Evolutionary conservation across 2,329 filamentous ascomycete species (phyloP).

Genomic region (Colletotrichum brevisporum): DNA sequence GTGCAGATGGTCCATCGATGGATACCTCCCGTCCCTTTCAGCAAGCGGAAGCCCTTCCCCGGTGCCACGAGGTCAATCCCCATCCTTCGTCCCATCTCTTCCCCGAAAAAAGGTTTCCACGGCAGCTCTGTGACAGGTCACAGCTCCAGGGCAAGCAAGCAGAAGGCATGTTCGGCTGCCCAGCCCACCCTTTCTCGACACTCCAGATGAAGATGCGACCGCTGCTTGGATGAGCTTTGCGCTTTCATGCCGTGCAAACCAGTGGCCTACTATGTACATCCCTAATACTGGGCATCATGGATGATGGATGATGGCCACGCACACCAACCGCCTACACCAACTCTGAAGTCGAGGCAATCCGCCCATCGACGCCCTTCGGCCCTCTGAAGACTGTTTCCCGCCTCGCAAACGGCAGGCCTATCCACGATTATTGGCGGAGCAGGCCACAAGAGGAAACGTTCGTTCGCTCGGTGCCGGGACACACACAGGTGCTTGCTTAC

Average conservation of each 20-base stretch:
- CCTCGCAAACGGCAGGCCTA: constrained; percentile 5
- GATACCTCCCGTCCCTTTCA: background rate
- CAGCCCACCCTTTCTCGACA: background rate
- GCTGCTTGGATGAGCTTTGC: background rate
- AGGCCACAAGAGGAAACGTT: constrained; percentile 24
- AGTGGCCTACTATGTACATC: background rate
- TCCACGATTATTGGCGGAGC: constrained; percentile 17
- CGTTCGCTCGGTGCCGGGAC: constrained; percentile 19
- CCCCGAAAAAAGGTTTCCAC: constrained; percentile 20
- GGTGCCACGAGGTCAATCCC: constrained; percentile 37
- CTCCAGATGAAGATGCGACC: constrained; percentile 7
- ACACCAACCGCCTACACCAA: background rate
- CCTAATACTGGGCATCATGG: constrained; percentile 1
- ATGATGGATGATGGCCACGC: constrained; percentile 11
- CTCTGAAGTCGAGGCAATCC: constrained; percentile 1
- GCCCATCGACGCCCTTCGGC: background rate
- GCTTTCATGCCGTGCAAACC: background rate
- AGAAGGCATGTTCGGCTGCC: constrained; percentile 8
- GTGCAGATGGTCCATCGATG: background rate
- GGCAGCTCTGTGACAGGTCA: constrained; percentile 27
- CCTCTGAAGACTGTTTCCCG: background rate
- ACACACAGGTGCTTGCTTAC: constrained; percentile 22
- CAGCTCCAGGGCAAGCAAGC: constrained; percentile 17
- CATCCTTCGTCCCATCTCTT: constrained; percentile 37
- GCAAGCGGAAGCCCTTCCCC: constrained; percentile 39